Conservation (phyloP, 140 eudicot genomes). For the Ambrosia hybrid region DNA sequence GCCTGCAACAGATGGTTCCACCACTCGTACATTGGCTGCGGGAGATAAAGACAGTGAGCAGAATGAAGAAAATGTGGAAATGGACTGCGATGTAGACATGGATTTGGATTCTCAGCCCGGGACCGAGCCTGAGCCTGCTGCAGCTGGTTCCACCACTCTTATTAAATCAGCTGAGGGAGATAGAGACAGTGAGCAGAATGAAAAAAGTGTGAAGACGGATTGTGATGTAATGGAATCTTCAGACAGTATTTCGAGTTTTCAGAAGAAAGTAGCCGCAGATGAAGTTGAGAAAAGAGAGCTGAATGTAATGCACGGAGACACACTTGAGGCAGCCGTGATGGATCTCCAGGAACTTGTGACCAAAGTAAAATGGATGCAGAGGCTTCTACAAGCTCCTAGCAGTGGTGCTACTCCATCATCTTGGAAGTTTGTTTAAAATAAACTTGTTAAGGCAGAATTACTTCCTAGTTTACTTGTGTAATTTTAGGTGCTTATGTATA, state of each 20-base stretch:
- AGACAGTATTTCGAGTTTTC: conserved; percentile 20
- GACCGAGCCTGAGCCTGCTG: neutral
- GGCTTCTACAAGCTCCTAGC: conserved; percentile 30
- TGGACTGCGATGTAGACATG: neutral
- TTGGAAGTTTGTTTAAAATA: conserved; percentile 48
- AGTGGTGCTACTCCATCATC: conserved; percentile 13
- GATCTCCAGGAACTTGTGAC: conserved; percentile 66
- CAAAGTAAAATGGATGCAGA: conserved; percentile 65
- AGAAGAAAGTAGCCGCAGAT: conserved; percentile 6
- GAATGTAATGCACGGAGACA: conserved; percentile 37
- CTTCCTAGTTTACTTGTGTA: neutral
- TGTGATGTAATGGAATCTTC: conserved; percentile 22
- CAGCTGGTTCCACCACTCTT: conserved; percentile 19
- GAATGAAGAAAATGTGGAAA: no score
- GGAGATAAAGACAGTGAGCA: neutral
- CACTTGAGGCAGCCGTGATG: conserved; percentile 47
- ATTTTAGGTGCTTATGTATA: neutral
- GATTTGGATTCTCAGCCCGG: no score
- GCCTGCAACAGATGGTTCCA: neutral
- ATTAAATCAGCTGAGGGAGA: conserved; percentile 18
- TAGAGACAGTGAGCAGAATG: conserved; percentile 6
- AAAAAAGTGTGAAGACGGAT: conserved; percentile 12
- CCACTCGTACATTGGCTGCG: neutral
- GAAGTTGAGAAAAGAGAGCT: conserved; percentile 12
- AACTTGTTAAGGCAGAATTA: neutral